These are phyloP conservation scores for Clarireedia monteithiana DNA, from an alignment of 2,329 filamentous ascomycete species.

Conservation along the genomic window DNA sequence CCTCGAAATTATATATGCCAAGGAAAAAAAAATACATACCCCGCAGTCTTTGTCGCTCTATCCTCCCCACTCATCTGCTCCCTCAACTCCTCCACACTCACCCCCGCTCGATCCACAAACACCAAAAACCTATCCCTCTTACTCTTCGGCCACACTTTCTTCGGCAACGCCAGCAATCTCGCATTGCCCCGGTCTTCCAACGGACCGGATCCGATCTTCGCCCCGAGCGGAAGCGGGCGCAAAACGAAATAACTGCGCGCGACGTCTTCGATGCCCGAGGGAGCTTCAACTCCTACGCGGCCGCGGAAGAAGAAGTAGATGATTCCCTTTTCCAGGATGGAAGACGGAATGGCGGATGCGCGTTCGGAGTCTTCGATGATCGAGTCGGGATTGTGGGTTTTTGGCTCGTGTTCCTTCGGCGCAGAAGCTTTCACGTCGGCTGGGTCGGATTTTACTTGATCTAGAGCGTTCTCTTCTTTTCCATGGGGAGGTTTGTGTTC, in stretches of 20 bases:
- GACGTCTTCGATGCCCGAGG: slow-evolving; percentile 62
- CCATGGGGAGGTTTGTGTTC: not conserved
- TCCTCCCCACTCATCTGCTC: slow-evolving; percentile 58
- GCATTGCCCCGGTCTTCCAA: slow-evolving; percentile 50
- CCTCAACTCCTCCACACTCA: slow-evolving; percentile 61
- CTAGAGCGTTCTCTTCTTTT: not conserved
- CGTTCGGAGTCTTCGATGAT: not conserved
- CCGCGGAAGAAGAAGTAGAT: slow-evolving; percentile 87
- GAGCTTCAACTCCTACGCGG: slow-evolving; percentile 60
- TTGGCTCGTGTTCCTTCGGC: not conserved
- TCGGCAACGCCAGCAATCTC: slow-evolving; percentile 70
- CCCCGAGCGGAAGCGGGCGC: slow-evolving; percentile 61
- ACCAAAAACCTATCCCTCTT: slow-evolving; percentile 66
- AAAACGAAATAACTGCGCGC: slow-evolving; percentile 74
- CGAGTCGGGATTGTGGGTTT: not conserved
- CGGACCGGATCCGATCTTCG: slow-evolving; percentile 50
- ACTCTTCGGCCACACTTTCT: slow-evolving; percentile 70
- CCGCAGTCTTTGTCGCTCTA: slow-evolving; percentile 70
- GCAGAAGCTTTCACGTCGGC: not conserved
- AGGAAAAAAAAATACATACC: slow-evolving; percentile 28
- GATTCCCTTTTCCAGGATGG: slow-evolving; percentile 75
- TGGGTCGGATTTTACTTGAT: not conserved
- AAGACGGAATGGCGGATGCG: slow-evolving; percentile 32
- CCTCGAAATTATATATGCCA: not conserved
- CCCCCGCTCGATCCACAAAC: slow-evolving; percentile 71